phyloP scores from a whole-genome alignment of 106 monocot genomes.

The Apostasia shenzhenica region DNA sequence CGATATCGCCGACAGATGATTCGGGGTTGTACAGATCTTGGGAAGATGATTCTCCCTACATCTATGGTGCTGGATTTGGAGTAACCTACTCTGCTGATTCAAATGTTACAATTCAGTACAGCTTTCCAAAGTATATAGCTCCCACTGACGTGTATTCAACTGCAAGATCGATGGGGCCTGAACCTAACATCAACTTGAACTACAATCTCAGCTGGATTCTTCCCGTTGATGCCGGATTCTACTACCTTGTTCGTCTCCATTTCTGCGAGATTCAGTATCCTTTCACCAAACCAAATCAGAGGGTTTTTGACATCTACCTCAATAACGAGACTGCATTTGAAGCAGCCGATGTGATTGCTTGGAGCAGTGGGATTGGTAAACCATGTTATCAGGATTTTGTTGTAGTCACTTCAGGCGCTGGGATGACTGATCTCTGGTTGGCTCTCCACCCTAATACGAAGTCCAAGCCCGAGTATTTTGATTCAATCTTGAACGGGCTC shows the following conservation, averaged over 20 bases:
- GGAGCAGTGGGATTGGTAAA: constrained; percentile 26
- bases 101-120: constrained; percentile 36
- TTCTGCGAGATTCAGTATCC: constrained; percentile 45
- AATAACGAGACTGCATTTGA: constrained; percentile 24
- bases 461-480: constrained; percentile 12
- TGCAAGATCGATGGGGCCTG: constrained; percentile 46
- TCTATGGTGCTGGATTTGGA: constrained; percentile 30
- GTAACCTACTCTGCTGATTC: constrained; percentile 30
- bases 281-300: constrained; percentile 18
- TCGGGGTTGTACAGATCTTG: constrained; percentile 36
- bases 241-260: constrained; percentile 48
- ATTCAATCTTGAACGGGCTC: constrained; percentile 32
- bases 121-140: constrained; percentile 27
- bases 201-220: constrained; percentile 52
- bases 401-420: constrained; percentile 10
- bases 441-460: constrained; percentile 15
- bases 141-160: constrained; percentile 41
- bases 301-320: constrained; percentile 27
- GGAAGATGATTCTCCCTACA: constrained; percentile 28
- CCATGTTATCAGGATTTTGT: constrained; percentile 30
- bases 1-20: constrained; percentile 28
- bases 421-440: constrained; percentile 23
- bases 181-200: constrained; percentile 17
- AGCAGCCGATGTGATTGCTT: constrained; percentile 24
- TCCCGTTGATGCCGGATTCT: constrained; percentile 43